A percentile compares a stretch with the other conserved stretches of the same genome.
phyloP scores from a whole-genome alignment of 2,329 filamentous ascomycete genomes.

The Juglanconis sp. region DNA sequence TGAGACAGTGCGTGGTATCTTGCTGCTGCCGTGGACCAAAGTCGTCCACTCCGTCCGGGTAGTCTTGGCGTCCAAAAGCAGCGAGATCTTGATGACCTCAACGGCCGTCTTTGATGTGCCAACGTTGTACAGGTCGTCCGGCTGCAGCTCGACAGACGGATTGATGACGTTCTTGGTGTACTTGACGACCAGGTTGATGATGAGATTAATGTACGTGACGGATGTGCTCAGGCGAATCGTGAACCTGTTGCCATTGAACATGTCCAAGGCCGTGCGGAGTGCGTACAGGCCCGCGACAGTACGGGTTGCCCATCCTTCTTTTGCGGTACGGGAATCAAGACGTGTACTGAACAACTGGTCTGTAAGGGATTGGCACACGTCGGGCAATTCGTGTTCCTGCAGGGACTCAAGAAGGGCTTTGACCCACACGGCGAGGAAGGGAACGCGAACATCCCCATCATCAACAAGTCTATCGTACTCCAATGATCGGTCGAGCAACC shows the following conservation, averaged over 20 bases:
- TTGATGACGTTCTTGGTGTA: conserved; percentile 57
- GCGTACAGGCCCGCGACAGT: conserved; percentile 63
- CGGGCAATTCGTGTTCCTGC: conserved; percentile 69
- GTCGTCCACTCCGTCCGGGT: conserved; percentile 66
- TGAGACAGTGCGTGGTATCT: conserved; percentile 64
- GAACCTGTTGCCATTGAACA: conserved; percentile 48
- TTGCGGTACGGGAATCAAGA: conserved; percentile 52
- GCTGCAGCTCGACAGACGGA: conserved; percentile 46
- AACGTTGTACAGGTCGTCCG: conserved; percentile 44
- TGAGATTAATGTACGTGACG: conserved; percentile 60
- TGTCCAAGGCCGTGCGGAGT: conserved; percentile 53
- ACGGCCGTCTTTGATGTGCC: conserved; percentile 56
- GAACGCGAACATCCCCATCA: conserved; percentile 51
- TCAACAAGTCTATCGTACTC: conserved; percentile 48
- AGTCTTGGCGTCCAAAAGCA: conserved; percentile 69
- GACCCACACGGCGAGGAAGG: conserved; percentile 75
- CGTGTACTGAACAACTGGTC: conserved; percentile 69
- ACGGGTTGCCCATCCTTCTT: conserved; percentile 58
- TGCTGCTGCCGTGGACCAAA: conserved; percentile 53
- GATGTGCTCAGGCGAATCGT: conserved; percentile 49
- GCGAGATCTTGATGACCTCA: conserved; percentile 62
- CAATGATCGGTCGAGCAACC: conserved; percentile 60
- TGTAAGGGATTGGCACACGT: conserved; percentile 76
- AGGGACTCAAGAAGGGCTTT: conserved; percentile 74
- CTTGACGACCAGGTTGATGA: conserved; percentile 63